Conservation (phyloP, 805 yeast species). For the Debaryomyces castellii region DNA sequence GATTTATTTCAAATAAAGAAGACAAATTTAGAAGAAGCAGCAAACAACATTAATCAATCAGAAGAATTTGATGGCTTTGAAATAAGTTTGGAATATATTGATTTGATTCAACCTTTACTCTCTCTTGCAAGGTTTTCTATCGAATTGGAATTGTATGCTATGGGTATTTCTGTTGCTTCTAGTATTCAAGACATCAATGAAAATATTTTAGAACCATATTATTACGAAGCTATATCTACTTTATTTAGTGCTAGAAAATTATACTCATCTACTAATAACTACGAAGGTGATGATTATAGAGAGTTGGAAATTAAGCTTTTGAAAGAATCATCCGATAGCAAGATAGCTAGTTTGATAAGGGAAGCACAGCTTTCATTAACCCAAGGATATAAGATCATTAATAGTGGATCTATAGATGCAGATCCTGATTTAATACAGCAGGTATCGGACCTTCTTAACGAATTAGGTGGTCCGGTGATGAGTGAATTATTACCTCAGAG, state of each 20-base stretch:
- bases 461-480: constrained; percentile 63
- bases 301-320: constrained; percentile 27
- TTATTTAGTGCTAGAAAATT: constrained; percentile 40
- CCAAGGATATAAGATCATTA: constrained; percentile 44
- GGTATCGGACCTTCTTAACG: constrained; percentile 47
- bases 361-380: constrained; percentile 47
- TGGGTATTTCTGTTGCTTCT: constrained; percentile 63
- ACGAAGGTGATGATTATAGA: constrained; percentile 39
- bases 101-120: constrained; percentile 69
- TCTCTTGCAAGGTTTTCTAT: constrained; percentile 72
- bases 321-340: constrained; percentile 22
- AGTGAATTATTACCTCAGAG: constrained; percentile 36
- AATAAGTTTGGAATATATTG: constrained; percentile 54
- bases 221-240: constrained; percentile 79
- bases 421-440: constrained; percentile 62
- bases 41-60: constrained; percentile 16
- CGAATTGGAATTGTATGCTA: constrained; percentile 72
- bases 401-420: constrained; percentile 39
- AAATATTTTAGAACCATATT: constrained; percentile 75
- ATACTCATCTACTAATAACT: constrained; percentile 18
- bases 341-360: constrained; percentile 24
- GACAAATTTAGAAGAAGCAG: constrained; percentile 43
- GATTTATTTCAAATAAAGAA: constrained; percentile 57
- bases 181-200: constrained; percentile 79
- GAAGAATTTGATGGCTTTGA: constrained; percentile 41